Conservation (phyloP, 2,329 filamentous ascomycete genomes). For the Diaporthe capsici region DNA sequence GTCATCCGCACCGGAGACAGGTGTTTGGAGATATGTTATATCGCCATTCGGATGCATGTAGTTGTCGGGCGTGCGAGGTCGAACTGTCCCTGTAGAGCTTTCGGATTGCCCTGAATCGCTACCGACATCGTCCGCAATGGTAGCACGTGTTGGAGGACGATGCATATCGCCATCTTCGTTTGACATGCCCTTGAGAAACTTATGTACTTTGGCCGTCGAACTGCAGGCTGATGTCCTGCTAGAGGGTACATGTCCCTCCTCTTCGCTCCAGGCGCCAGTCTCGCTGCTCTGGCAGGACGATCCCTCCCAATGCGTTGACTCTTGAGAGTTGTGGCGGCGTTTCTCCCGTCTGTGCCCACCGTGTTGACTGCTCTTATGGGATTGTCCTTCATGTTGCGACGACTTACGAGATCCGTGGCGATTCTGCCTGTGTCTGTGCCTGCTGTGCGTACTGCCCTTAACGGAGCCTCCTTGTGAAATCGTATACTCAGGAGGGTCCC, state of each 20-base stretch:
- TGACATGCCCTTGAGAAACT: no score
- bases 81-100: neutral
- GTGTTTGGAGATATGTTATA: neutral
- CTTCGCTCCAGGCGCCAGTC: neutral
- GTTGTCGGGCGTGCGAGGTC: no score
- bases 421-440: rapidly evolving
- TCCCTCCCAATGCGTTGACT: no score
- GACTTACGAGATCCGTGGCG: neutral
- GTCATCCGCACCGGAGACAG: neutral
- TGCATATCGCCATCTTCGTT: no score
- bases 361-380: neutral
- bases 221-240: neutral
- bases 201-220: no score
- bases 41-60: no score
- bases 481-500: no score
- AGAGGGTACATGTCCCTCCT: neutral
- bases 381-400: neutral
- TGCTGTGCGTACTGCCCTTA: neutral
- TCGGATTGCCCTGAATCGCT: no score
- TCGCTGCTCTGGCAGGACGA: neutral
- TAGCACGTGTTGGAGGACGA: no score
- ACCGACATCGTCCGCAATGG: no score
- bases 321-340: no score
- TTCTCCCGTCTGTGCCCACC: no score
- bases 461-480: neutral